phyloP scores from a whole-genome alignment of 768 basidiomycete genomes.

The Tulasnella sp. region DNA sequence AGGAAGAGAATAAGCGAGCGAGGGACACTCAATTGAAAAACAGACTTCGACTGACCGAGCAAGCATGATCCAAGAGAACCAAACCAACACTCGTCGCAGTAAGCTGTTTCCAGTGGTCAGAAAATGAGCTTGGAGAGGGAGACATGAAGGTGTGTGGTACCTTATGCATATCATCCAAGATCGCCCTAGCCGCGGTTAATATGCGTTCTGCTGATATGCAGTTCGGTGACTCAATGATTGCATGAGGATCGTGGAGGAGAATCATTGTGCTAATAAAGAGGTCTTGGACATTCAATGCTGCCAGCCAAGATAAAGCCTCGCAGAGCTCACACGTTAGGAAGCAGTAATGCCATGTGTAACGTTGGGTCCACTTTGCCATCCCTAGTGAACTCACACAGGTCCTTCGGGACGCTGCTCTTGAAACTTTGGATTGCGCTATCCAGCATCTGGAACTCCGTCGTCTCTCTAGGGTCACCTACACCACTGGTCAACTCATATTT shows the following conservation, averaged over 20 bases:
- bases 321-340: slow-evolving; percentile 20
- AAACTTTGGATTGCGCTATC: slow-evolving; percentile 47
- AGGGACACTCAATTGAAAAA: background rate
- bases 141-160: background rate
- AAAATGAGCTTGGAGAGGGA: too few relatives aligned
- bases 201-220: background rate
- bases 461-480: slow-evolving; percentile 40
- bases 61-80: background rate
- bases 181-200: background rate
- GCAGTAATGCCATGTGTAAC: slow-evolving; percentile 34
- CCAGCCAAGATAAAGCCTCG: too few relatives aligned
- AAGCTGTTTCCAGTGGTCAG: background rate
- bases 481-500: background rate
- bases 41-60: background rate
- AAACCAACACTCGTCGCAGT: slow-evolving; percentile 5
- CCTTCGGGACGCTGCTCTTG: slow-evolving; percentile 42
- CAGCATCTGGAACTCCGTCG: slow-evolving; percentile 51
- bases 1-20: background rate
- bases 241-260: slow-evolving; percentile 11
- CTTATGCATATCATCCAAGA: slow-evolving; percentile 1
- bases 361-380: slow-evolving; percentile 39
- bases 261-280: background rate
- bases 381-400: slow-evolving; percentile 38
- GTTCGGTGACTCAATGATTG: background rate
- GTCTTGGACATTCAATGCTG: too few relatives aligned